Percentiles rank a stretch among this genome's conserved stretches.
phyloP scores from a whole-genome alignment of 2,329 filamentous ascomycete genomes.

The Colletotrichum karsti region DNA sequence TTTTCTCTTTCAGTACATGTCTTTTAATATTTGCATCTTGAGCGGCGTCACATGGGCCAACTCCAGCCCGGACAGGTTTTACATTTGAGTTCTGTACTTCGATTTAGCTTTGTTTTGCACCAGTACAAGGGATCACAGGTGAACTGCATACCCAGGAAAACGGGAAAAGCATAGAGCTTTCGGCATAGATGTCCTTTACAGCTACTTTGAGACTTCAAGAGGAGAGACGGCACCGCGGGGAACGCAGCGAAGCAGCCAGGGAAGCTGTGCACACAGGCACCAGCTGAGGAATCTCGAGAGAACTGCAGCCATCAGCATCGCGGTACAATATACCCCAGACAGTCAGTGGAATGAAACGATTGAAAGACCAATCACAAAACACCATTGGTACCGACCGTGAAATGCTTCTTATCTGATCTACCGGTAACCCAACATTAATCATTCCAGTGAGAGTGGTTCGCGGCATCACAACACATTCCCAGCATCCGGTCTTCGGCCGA shows the following conservation, averaged over 20 bases:
- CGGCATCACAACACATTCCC: too few species aligned
- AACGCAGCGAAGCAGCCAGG: too few species aligned
- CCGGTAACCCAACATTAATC: too few species aligned
- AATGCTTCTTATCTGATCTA: not conserved
- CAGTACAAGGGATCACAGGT: not conserved
- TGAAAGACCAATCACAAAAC: not conserved
- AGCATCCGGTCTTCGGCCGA: too few species aligned
- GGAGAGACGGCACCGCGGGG: not conserved
- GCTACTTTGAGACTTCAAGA: not conserved
- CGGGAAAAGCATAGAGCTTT: conserved; percentile 22
- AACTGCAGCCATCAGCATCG: conserved; percentile 10
- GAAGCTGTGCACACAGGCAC: too few species aligned
- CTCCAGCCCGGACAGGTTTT: not conserved
- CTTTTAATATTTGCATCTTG: conserved; percentile 21
- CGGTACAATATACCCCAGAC: conserved; percentile 24
- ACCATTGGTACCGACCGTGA: not conserved
- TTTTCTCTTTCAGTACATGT: conserved; percentile 5
- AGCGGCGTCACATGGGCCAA: conserved; percentile 7
- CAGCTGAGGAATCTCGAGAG: not conserved
- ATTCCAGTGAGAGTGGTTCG: too few species aligned
- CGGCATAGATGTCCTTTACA: conserved; percentile 14
- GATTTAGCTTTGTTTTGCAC: not conserved
- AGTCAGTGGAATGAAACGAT: conserved; percentile 15
- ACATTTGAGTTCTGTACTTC: not conserved
- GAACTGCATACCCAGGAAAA: conserved; percentile 18